phyloP scores from a whole-genome alignment of 2,329 filamentous ascomycete genomes.

The Cladosporium sp. region DNA sequence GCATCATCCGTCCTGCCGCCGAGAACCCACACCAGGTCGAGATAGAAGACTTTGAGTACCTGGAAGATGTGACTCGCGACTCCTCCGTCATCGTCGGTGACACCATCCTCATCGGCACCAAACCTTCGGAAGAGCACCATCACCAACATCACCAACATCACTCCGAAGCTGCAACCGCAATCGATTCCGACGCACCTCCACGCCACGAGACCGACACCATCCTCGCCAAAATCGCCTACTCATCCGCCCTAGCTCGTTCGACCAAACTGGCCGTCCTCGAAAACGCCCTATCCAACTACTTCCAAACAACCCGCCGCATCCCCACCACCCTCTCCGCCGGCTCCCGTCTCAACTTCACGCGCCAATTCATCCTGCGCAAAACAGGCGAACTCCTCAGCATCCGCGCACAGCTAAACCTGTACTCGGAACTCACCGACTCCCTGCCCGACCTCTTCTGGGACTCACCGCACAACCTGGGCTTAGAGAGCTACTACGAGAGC shows the following conservation, averaged over 20 bases:
- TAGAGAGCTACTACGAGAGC: slow-evolving; percentile 94
- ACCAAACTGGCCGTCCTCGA: slow-evolving; percentile 94
- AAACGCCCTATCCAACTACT: slow-evolving; percentile 74
- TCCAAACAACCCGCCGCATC: slow-evolving; percentile 79
- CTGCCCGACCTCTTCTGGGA: slow-evolving; percentile 98
- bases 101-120: slow-evolving; percentile 83
- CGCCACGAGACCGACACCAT: slow-evolving; percentile 52
- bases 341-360: slow-evolving; percentile 58
- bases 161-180: not conserved
- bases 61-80: slow-evolving; percentile 68
- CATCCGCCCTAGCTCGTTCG: slow-evolving; percentile 84
- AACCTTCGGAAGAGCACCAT: slow-evolving; percentile 31
- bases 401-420: slow-evolving; percentile 90
- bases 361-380: slow-evolving; percentile 83
- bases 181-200: slow-evolving; percentile 7
- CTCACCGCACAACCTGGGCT: slow-evolving; percentile 75
- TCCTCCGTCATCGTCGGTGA: slow-evolving; percentile 79
- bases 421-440: slow-evolving; percentile 92
- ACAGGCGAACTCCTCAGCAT: slow-evolving; percentile 88
- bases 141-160: slow-evolving; percentile 19
- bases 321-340: slow-evolving; percentile 71
- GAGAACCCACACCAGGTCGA: slow-evolving; percentile 73
- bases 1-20: slow-evolving; percentile 70
- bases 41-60: slow-evolving; percentile 84
- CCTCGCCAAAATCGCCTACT: slow-evolving; percentile 93